These are phyloP conservation scores for Cystofilobasidium bisporidii DNA, from an alignment of 768 basidiomycete genomes.

Conservation along the genomic window DNA sequence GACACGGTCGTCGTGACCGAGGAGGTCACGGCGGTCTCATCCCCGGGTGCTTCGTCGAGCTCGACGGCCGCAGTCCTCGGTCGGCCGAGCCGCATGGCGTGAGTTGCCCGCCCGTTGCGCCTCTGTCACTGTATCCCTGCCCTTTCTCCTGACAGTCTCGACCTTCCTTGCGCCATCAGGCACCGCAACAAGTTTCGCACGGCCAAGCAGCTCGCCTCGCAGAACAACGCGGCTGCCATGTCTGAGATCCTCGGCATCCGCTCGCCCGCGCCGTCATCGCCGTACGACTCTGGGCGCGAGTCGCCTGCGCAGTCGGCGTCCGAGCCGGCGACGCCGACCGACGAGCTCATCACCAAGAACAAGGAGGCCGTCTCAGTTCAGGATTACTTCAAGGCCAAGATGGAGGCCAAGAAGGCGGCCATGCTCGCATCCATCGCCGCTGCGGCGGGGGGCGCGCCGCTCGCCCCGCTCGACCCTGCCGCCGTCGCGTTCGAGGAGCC, in stretches of 20 bases:
- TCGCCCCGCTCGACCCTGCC: neutral
- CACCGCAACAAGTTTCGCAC: slow-evolving; percentile 23
- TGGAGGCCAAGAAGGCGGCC: slow-evolving; percentile 28
- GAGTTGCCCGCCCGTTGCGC: neutral
- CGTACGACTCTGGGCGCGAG: too few relatives aligned
- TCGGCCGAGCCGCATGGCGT: slow-evolving; percentile 21
- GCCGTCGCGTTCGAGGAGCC: slow-evolving; percentile 12
- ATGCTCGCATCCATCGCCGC: slow-evolving; percentile 1
- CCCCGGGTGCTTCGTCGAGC: slow-evolving; percentile 1
- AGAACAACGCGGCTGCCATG: slow-evolving; percentile 16
- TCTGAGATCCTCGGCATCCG: slow-evolving; percentile 26
- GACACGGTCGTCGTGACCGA: slow-evolving; percentile 22
- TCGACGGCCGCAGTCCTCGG: neutral
- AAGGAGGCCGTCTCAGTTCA: slow-evolving; percentile 13
- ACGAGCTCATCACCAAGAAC: slow-evolving; percentile 15
- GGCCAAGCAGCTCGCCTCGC: slow-evolving; percentile 17
- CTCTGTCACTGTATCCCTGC: neutral
- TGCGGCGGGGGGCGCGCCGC: neutral
- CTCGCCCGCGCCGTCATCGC: neutral
- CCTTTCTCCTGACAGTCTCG: neutral
- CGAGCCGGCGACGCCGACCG: neutral
- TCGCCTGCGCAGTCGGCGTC: neutral
- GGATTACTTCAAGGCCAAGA: slow-evolving; percentile 28
- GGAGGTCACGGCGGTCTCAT: slow-evolving; percentile 3
- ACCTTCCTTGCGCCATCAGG: neutral